These are phyloP conservation scores for Kuraishia capsulata DNA, from an alignment of 805 yeast species.

Conservation along the genomic window DNA sequence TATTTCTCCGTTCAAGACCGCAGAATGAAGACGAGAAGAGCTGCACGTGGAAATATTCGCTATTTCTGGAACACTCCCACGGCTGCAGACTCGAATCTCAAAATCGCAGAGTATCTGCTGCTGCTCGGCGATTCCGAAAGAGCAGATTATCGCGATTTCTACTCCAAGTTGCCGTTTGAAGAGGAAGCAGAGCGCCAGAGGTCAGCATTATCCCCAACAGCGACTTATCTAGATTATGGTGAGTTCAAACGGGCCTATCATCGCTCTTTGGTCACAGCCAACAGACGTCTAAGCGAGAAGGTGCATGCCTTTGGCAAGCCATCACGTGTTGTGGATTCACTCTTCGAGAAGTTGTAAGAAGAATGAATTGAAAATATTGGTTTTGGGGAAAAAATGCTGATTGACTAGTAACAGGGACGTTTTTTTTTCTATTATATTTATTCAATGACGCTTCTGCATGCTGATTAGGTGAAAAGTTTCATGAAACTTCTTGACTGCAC, in stretches of 20 bases:
- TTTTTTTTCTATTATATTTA: too few species aligned
- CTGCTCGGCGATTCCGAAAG: conserved; percentile 1
- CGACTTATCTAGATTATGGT: conserved; percentile 1
- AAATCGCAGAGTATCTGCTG: conserved; percentile 1
- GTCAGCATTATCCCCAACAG: background rate
- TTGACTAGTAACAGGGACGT: too few species aligned
- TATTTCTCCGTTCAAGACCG: background rate
- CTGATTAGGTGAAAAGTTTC: too few species aligned
- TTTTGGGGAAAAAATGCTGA: too few species aligned
- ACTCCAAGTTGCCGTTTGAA: background rate
- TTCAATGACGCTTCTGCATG: too few species aligned
- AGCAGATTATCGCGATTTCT: background rate
- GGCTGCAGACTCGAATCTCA: background rate
- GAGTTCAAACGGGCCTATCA: conserved; percentile 1
- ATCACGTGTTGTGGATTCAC: too few species aligned
- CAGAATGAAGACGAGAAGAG: background rate
- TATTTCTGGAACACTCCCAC: background rate
- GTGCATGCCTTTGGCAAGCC: too few species aligned
- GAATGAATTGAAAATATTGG: too few species aligned
- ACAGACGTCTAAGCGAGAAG: background rate
- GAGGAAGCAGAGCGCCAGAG: background rate
- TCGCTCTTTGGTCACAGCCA: background rate
- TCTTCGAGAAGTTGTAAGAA: too few species aligned
- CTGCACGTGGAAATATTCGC: background rate
- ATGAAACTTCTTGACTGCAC: too few species aligned